Percentiles rank a stretch among this genome's conserved stretches.
Evolutionary conservation across 2,329 filamentous ascomycete species (phyloP).

Genomic region (Arthrobotrys megalospora): DNA sequence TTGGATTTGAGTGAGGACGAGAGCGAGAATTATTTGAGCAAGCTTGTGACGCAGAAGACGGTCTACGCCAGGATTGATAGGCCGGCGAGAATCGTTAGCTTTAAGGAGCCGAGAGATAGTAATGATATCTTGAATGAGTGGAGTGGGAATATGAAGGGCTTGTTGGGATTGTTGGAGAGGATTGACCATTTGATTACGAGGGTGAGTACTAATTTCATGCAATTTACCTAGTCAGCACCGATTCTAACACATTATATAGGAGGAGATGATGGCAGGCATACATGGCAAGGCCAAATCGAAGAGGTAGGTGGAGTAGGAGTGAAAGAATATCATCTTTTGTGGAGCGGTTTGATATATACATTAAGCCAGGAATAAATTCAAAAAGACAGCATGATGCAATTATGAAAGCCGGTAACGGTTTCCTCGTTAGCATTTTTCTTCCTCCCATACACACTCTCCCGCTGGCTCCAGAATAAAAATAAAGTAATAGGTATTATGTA

Average conservation of each 20-base stretch:
- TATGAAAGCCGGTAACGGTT: constrained; percentile 17
- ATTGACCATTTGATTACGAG: constrained; percentile 99
- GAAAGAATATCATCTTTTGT: constrained; percentile 28
- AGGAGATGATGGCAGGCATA: constrained; percentile 99
- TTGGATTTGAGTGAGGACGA: constrained; percentile 94
- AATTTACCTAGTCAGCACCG: background rate
- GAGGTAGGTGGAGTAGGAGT: constrained; percentile 36
- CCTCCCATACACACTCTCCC: background rate
- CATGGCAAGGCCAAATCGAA: constrained; percentile 72
- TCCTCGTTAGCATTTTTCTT: constrained; percentile 6
- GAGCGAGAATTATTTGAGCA: constrained; percentile 98
- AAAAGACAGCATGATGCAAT: constrained; percentile 35
- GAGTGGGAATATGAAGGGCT: constrained; percentile 97
- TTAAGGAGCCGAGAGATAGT: constrained; percentile 92
- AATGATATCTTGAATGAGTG: constrained; percentile 98
- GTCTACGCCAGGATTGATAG: constrained; percentile 98
- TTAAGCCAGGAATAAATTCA: constrained; percentile 28
- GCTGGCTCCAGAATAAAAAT: constrained; percentile 29
- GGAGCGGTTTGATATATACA: constrained; percentile 48
- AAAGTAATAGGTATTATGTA: constrained; percentile 56
- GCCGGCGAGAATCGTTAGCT: constrained; percentile 90
- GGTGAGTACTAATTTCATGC: constrained; percentile 51
- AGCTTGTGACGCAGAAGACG: constrained; percentile 96
- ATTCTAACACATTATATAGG: constrained; percentile 68
- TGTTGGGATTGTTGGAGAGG: constrained; percentile 86